Evolutionary conservation across 2,329 filamentous ascomycete genomes (phyloP).

Genomic region (Aureobasidium subglaciale): DNA sequence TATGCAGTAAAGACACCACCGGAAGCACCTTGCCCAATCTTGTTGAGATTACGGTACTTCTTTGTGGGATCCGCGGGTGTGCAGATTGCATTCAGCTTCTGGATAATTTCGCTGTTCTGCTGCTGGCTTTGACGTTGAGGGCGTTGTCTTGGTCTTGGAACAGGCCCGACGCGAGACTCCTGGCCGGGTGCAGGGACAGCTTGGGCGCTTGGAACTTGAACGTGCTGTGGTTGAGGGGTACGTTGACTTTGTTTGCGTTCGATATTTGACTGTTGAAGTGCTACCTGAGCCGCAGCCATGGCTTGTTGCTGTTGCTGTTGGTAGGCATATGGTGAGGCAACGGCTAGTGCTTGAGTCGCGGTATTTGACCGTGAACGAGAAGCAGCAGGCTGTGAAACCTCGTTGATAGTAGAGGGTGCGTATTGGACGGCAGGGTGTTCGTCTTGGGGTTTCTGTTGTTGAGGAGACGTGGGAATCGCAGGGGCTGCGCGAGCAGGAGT

Average conservation of each 20-base stretch:
- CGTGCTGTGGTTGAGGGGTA: slow-evolving; percentile 32
- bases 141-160: slow-evolving; percentile 66
- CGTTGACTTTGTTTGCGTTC: slow-evolving; percentile 69
- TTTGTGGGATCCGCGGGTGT: slow-evolving; percentile 81
- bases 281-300: slow-evolving; percentile 70
- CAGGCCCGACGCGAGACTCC: slow-evolving; percentile 46
- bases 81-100: slow-evolving; percentile 80
- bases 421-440: slow-evolving; percentile 37
- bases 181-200: slow-evolving; percentile 41
- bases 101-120: slow-evolving; percentile 67
- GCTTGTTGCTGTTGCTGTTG: slow-evolving; percentile 79
- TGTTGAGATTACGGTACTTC: slow-evolving; percentile 79
- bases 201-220: slow-evolving; percentile 40
- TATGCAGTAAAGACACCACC: slow-evolving; percentile 92
- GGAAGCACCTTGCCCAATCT: slow-evolving; percentile 95
- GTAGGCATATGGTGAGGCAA: slow-evolving; percentile 39
- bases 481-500: slow-evolving; percentile 3
- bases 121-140: slow-evolving; percentile 62
- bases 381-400: slow-evolving; percentile 21
- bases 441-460: slow-evolving; percentile 26
- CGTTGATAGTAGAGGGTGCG: slow-evolving; percentile 34
- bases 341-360: slow-evolving; percentile 35
- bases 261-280: slow-evolving; percentile 59
- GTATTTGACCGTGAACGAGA: slow-evolving; percentile 19
- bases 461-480: slow-evolving; percentile 31